These are phyloP conservation scores for Eucommia ulmoides DNA, from an alignment of 257 asterid genomes.

Conservation along the genomic window DNA sequence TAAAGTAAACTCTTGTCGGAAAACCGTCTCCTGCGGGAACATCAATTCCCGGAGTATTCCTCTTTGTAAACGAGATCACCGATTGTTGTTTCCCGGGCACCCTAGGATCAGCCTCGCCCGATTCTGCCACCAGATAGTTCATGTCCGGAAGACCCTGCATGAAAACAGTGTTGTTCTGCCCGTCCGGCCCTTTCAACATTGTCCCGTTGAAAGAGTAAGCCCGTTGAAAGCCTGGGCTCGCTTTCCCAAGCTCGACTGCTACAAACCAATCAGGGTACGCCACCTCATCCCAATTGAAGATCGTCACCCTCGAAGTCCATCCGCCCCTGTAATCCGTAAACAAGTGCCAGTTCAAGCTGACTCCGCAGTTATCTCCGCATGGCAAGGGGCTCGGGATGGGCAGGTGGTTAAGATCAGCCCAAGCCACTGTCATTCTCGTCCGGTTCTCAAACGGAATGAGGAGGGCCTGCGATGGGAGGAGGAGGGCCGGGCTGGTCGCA, in stretches of 20 bases:
- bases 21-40: constrained; percentile 75
- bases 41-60: constrained; percentile 45
- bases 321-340: constrained; percentile 70
- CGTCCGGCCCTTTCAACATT: constrained; percentile 35
- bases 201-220: constrained; percentile 84
- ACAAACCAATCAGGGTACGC: constrained; percentile 74
- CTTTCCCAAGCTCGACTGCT: constrained; percentile 50
- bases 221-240: constrained; percentile 56
- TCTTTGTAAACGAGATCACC: constrained; percentile 79
- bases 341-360: constrained; percentile 83
- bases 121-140: constrained; percentile 74
- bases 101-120: constrained; percentile 36
- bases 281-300: constrained; percentile 82
- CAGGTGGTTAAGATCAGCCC: constrained; percentile 66
- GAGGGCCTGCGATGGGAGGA: constrained; percentile 78
- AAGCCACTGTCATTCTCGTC: constrained; percentile 37
- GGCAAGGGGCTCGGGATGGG: constrained; percentile 64
- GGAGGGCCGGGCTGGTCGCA: constrained; percentile 41
- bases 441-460: constrained; percentile 76
- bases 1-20: constrained; percentile 77
- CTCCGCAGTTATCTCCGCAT: constrained; percentile 81
- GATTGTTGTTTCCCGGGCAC: constrained; percentile 95
- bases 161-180: constrained; percentile 52
- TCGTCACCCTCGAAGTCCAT: constrained; percentile 82
- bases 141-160: constrained; percentile 74